phyloP scores from a whole-genome alignment of 257 asterid species.

The Nicotiana sylvestris region DNA sequence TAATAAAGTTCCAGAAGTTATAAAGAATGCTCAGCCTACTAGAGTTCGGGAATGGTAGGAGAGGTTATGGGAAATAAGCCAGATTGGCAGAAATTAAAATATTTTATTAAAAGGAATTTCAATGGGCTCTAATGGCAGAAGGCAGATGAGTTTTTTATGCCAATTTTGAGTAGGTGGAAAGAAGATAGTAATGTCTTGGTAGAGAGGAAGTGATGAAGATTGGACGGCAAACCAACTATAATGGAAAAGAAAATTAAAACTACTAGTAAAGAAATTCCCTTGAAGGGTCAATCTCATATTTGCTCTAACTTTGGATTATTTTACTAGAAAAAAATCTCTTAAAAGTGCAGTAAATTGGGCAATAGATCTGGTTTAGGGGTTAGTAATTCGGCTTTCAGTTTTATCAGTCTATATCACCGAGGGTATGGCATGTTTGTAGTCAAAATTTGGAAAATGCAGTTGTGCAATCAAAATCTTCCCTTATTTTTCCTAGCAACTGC shows the following conservation, averaged over 20 bases:
- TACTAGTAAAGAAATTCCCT: background rate
- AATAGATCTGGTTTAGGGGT: background rate
- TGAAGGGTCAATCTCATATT: background rate
- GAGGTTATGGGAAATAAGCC: background rate
- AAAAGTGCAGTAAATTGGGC: background rate
- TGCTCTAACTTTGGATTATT: background rate
- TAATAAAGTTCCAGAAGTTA: background rate
- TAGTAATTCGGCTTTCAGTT: background rate
- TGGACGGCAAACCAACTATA: background rate
- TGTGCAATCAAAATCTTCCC: conserved; percentile 14
- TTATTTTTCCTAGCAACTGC: background rate
- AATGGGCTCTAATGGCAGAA: background rate
- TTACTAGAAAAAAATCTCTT: background rate
- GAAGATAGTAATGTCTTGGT: background rate
- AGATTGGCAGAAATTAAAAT: background rate
- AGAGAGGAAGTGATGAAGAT: background rate
- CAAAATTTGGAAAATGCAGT: background rate
- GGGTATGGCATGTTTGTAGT: background rate
- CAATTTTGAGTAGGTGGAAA: background rate
- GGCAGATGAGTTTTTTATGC: background rate
- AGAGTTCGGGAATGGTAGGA: background rate
- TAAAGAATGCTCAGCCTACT: background rate
- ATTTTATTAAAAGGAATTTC: background rate
- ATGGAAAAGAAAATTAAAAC: background rate
- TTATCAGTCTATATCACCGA: background rate